A percentile compares a stretch with the other conserved stretches of the same genome.
These are phyloP conservation scores for Chaetoscypha palmicola DNA, from an alignment of 2,329 filamentous ascomycete species.

Conservation along the genomic window DNA sequence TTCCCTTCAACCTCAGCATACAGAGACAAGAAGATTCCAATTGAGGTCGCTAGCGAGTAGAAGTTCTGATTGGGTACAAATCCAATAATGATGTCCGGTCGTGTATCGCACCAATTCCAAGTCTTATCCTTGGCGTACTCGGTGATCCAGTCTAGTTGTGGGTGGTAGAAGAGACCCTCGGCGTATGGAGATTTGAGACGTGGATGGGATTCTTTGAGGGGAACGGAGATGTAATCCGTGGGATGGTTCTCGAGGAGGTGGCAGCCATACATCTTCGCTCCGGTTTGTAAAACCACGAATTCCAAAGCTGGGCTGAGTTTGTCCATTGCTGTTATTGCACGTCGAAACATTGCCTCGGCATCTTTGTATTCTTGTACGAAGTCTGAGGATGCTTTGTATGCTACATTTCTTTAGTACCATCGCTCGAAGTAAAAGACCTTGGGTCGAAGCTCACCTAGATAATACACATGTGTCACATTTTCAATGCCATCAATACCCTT, in stretches of 20 bases:
- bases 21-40: conserved; percentile 34
- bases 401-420: conserved; percentile 15
- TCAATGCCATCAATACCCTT: conserved; percentile 31
- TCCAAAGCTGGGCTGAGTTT: conserved; percentile 31
- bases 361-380: conserved; percentile 34
- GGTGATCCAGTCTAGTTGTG: conserved; percentile 35
- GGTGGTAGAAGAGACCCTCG: conserved; percentile 36
- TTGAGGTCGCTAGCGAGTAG: conserved; percentile 33
- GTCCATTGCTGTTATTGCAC: conserved; percentile 33
- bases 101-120: conserved; percentile 37
- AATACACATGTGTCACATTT: conserved; percentile 39
- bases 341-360: conserved; percentile 36
- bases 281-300: conserved; percentile 34
- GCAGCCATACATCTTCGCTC: conserved; percentile 36
- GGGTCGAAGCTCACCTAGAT: conserved; percentile 33
- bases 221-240: conserved; percentile 31
- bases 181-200: conserved; percentile 32
- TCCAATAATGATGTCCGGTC: conserved; percentile 37
- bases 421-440: neutral
- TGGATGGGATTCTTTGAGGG: conserved; percentile 30
- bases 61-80: conserved; percentile 36
- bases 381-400: conserved; percentile 37
- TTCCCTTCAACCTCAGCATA: conserved; percentile 34
- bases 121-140: conserved; percentile 32
- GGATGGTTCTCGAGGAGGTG: conserved; percentile 36